Evolutionary conservation across 495 filamentous ascomycete species (phyloP), one percentile per base, ranked within the genome.

Genomic region (Thermothielavioides terrestris): DNA sequence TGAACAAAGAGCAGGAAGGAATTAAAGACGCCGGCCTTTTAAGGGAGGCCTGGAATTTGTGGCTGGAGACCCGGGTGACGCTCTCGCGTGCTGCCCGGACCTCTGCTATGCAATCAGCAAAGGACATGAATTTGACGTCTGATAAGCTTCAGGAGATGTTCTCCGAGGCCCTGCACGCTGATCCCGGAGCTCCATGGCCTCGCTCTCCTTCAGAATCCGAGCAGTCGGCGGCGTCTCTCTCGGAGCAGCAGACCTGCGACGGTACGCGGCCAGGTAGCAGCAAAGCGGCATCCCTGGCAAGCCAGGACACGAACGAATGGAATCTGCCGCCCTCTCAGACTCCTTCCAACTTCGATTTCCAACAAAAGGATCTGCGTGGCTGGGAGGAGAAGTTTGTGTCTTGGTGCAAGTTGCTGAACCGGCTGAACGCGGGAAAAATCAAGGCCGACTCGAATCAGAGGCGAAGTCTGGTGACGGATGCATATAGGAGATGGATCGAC

Each of bases 371-470:
- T 25, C 23, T 27, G 7, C 27, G 34, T 14, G 55, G 23, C 18
- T 61, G 58, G 60, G 49, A 49, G 27, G 35, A 39, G 22, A 49
- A 6, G 12, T 61, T 63, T 21, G 15, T 45, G 30, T 15, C 41
- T 6, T 63, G 60, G 60, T 63, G 54, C 39, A 48, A 43, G 40
- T 49, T 42, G 1, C 17, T 63, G 11, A 23, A 38, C 18, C 21
- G 21, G 12, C 10, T 56, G 34, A 63, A 61, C 36, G 11, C 28
- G 11, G 26, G 20, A 4, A 39, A 38, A 31, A 45, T 60, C n/a
- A 39, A n/a, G 21, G 22, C 36, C 17, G 22, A 39, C 2, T 42
- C 34, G 8, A 4, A 25, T 11, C 27, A 34, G 11, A 30, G 53
- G n/a, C 36, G 44, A 4, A 42, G 42, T 5, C 45, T 37, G 18